Conservation (phyloP, 768 basidiomycete genomes). For the Trametes gibbosa region DNA sequence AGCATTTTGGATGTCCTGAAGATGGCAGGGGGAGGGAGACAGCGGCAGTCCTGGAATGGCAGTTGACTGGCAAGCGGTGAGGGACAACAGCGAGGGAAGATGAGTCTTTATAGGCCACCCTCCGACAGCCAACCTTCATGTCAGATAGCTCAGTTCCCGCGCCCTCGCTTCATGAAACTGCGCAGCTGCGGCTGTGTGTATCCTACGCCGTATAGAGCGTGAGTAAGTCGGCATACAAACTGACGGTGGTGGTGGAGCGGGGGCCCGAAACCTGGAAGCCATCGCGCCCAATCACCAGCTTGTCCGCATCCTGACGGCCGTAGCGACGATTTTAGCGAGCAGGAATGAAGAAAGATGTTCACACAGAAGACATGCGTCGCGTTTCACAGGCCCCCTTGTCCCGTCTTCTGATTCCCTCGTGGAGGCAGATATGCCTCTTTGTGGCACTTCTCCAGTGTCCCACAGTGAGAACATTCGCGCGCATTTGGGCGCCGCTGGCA, state of each 20-base stretch:
- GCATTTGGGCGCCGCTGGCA: constrained; percentile 6
- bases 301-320: not conserved
- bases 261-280: not conserved
- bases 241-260: constrained; percentile 5
- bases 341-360: not conserved
- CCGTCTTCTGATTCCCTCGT: constrained; percentile 10
- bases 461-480: constrained; percentile 19
- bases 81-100: constrained; percentile 14
- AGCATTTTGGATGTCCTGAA: constrained; percentile 31
- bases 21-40: not conserved
- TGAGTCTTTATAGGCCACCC: constrained; percentile 12
- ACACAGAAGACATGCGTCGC: constrained; percentile 7
- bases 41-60: constrained; percentile 9
- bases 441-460: not conserved
- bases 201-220: constrained; percentile 7
- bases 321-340: constrained; percentile 14
- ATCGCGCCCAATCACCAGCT: constrained; percentile 9
- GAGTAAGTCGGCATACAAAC: constrained; percentile 11
- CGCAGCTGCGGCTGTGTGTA: constrained; percentile 18
- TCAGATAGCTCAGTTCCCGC: not conserved
- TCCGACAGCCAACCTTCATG: not conserved
- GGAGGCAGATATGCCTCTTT: not conserved
- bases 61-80: constrained; percentile 15
- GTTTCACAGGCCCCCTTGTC: constrained; percentile 2
- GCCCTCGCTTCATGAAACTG: constrained; percentile 9